A percentile compares a stretch with the other conserved stretches of the same genome.
These are phyloP conservation scores for Sabuloglossum arenarium DNA, from an alignment of 495 filamentous ascomycete genomes.

Conservation along the genomic window DNA sequence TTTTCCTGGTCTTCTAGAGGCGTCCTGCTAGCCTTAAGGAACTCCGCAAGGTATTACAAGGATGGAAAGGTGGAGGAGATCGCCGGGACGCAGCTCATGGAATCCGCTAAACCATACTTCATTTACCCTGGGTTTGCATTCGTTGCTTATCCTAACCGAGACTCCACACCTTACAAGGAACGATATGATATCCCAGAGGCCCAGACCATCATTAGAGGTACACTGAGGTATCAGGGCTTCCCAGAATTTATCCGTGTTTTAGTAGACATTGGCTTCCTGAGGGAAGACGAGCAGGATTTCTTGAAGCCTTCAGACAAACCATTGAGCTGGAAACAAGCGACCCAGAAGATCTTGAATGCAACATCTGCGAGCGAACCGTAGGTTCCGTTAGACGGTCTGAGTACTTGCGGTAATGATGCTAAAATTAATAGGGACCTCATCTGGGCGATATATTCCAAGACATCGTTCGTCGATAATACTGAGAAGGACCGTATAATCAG, in stretches of 20 bases:
- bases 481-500: constrained; percentile 56
- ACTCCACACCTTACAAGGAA: constrained; percentile 70
- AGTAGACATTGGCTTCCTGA: constrained; percentile 10
- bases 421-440: constrained; percentile 9
- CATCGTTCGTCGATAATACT: constrained; percentile 44
- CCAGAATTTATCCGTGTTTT: constrained; percentile 12
- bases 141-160: constrained; percentile 84
- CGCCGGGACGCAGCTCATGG: constrained; percentile 55
- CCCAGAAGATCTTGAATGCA: constrained; percentile 12
- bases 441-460: constrained; percentile 55
- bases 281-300: constrained; percentile 17
- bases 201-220: constrained; percentile 34
- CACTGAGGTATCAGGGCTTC: constrained; percentile 11
- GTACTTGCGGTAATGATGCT: background rate
- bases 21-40: constrained; percentile 67
- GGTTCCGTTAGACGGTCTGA: background rate
- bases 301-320: constrained; percentile 30
- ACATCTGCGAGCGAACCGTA: constrained; percentile 28
- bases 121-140: constrained; percentile 80
- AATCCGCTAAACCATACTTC: constrained; percentile 67
- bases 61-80: constrained; percentile 50
- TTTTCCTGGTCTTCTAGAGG: constrained; percentile 76
- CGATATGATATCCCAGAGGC: constrained; percentile 82
- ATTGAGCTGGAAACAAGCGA: constrained; percentile 62
- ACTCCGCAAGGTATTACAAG: constrained; percentile 66